Evolutionary conservation across 164 flowering plant genomes (phyloP).

Genomic region (Santalum album): DNA sequence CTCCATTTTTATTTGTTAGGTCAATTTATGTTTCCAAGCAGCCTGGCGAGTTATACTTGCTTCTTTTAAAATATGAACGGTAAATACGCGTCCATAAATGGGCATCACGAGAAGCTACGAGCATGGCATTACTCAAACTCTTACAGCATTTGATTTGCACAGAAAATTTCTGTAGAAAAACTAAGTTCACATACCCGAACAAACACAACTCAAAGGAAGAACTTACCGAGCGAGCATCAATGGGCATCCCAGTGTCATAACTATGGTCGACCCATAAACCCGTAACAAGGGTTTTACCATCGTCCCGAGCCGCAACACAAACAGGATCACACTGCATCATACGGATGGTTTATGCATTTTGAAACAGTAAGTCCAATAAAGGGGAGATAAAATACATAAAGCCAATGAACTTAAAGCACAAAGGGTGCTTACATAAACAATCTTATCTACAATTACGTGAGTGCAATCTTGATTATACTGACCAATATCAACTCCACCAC

Average conservation of each 20-base stretch:
- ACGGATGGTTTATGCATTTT: background rate
- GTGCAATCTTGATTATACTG: constrained; percentile 48
- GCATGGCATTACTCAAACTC: too few relatives aligned
- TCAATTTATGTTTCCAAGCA: too few relatives aligned
- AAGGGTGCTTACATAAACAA: constrained; percentile 47
- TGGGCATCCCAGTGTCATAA: constrained; percentile 51
- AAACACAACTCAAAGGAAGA: constrained; percentile 5
- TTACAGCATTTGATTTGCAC: too few relatives aligned
- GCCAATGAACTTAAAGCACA: too few relatives aligned
- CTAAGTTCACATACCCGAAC: too few relatives aligned
- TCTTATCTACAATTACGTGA: constrained; percentile 70
- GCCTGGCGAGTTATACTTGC: too few relatives aligned
- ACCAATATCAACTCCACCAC: constrained; percentile 64
- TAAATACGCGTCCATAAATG: too few relatives aligned
- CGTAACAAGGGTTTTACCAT: constrained; percentile 65
- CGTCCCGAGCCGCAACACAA: constrained; percentile 65
- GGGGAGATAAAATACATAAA: too few relatives aligned
- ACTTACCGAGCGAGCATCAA: constrained; percentile 53
- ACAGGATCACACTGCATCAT: constrained; percentile 66
- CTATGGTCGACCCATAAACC: constrained; percentile 78
- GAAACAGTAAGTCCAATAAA: background rate
- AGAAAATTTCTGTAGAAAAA: too few relatives aligned
- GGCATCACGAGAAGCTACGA: too few relatives aligned
- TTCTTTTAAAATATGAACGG: too few relatives aligned
- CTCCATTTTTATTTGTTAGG: too few relatives aligned